These are phyloP conservation scores for Ophiostoma angusticollis DNA, from an alignment of 2,329 filamentous ascomycete genomes.

Conservation along the genomic window DNA sequence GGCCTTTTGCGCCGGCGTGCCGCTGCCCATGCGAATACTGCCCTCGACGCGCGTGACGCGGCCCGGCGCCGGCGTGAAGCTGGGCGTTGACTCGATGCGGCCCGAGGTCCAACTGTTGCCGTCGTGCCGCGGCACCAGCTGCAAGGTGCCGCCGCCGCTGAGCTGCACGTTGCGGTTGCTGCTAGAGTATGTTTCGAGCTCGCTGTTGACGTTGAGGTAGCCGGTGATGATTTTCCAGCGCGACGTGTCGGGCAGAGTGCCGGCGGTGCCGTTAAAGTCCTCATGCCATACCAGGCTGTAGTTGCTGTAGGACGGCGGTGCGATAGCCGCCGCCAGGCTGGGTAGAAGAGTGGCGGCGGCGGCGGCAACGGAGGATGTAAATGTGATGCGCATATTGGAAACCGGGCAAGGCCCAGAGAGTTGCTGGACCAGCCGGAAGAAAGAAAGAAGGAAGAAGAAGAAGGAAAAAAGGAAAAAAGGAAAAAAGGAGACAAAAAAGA, in stretches of 20 bases:
- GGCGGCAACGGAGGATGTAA: neutral
- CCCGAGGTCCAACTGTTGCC: conserved; percentile 38
- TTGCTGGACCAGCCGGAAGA: too few relatives aligned
- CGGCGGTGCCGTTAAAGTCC: conserved; percentile 26
- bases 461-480: neutral
- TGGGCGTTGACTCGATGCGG: conserved; percentile 37
- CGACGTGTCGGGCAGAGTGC: conserved; percentile 21
- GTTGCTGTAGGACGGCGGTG: conserved; percentile 27
- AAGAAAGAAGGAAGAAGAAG: neutral
- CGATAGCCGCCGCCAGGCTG: conserved; percentile 23
- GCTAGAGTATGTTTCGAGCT: conserved; percentile 36
- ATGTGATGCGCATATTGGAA: neutral
- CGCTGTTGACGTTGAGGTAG: conserved; percentile 49
- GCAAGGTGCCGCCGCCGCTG: conserved; percentile 36
- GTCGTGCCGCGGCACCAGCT: conserved; percentile 35
- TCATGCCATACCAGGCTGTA: conserved; percentile 31
- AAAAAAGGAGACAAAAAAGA: neutral
- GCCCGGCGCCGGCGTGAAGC: conserved; percentile 33
- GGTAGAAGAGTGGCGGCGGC: neutral
- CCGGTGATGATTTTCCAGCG: conserved; percentile 37
- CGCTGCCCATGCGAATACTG: conserved; percentile 33
- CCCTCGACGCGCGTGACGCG: conserved; percentile 34
- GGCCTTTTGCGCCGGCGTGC: conserved; percentile 27
- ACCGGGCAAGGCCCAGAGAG: too few relatives aligned
- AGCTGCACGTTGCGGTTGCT: conserved; percentile 35